Conservation (phyloP, 805 yeast species). For the Metschnikowia chrysomelidarum region DNA sequence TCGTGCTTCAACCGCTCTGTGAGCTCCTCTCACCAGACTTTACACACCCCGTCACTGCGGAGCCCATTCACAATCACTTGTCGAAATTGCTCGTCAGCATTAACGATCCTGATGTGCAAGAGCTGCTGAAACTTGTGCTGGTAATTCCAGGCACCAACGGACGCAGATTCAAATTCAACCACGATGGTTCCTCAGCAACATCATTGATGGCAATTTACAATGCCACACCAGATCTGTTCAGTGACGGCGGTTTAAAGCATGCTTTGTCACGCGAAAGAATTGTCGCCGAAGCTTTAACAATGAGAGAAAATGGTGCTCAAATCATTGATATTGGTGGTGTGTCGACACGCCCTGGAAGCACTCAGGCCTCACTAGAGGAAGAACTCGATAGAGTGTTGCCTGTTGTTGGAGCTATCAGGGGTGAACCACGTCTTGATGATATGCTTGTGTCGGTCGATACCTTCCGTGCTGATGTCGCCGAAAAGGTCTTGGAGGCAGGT, state of each 20-base stretch:
- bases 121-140: constrained; percentile 48
- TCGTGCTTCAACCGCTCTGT: constrained; percentile 85
- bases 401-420: constrained; percentile 59
- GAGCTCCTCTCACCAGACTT: constrained; percentile 69
- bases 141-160: constrained; percentile 43
- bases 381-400: constrained; percentile 74
- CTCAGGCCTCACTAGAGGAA: constrained; percentile 56
- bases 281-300: constrained; percentile 43
- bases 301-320: constrained; percentile 61
- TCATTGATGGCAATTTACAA: constrained; percentile 84
- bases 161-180: constrained; percentile 38
- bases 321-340: constrained; percentile 91
- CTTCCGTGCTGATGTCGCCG: constrained; percentile 74
- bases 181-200: constrained; percentile 49
- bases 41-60: constrained; percentile 84
- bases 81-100: constrained; percentile 40
- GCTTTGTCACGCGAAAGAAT: constrained; percentile 37
- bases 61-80: constrained; percentile 70
- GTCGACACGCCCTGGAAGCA: constrained; percentile 85
- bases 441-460: constrained; percentile 83
- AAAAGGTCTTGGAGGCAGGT: constrained; percentile 64
- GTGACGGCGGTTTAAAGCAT: constrained; percentile 69
- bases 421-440: constrained; percentile 33
- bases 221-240: constrained; percentile 91
- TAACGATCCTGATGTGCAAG: constrained; percentile 46